A percentile compares a stretch with the other conserved stretches of the same genome.
Conservation (phyloP, 129 eudicot species). For the Lactuca saligna region DNA sequence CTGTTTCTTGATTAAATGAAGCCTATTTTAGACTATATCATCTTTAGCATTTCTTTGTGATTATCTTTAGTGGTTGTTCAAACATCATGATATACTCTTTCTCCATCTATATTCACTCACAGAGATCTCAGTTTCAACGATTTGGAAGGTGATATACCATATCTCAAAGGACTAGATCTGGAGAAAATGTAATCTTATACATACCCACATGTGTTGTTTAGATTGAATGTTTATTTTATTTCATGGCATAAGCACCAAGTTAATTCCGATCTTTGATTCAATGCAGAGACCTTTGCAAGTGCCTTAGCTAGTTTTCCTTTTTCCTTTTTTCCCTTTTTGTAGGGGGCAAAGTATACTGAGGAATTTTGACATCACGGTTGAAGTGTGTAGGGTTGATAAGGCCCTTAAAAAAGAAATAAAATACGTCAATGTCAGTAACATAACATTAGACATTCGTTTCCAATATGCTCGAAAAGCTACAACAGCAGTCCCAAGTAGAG, state of each 20-base stretch:
- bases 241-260: not conserved
- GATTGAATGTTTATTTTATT: not conserved
- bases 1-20: not conserved
- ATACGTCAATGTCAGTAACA: constrained; percentile 29
- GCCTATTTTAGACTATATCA: not conserved
- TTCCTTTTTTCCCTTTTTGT: constrained; percentile 16
- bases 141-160: not conserved
- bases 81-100: not conserved
- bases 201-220: not conserved
- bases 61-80: no score
- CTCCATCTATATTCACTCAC: not conserved
- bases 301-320: constrained; percentile 9
- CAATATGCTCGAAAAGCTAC: constrained; percentile 51
- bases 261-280: not conserved
- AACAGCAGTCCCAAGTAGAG: constrained; percentile 36
- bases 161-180: no score
- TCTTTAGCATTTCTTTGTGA: no score
- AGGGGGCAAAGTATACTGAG: constrained; percentile 40
- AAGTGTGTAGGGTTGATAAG: constrained; percentile 30
- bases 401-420: not conserved
- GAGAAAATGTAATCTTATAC: not conserved
- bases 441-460: constrained; percentile 46
- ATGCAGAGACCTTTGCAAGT: constrained; percentile 31
- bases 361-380: constrained; percentile 43
- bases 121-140: not conserved